Base-by-base conservation (phyloP, 129 eudicot genomes). In the Smallanthus sonchifolius region DNA sequence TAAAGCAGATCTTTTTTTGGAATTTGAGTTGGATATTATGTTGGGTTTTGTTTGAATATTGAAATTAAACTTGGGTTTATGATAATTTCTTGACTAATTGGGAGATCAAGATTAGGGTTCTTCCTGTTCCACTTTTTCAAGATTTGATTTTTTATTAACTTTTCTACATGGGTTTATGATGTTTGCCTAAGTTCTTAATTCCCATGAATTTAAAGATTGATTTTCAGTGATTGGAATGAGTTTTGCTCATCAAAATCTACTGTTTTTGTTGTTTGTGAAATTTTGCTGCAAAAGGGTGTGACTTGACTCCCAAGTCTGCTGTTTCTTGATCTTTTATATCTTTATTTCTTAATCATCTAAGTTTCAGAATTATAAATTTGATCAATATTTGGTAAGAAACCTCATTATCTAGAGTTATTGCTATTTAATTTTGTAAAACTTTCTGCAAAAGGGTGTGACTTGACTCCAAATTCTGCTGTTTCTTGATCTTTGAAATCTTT, bases 1-100 rank as follows among this genome's bases (percentile, higher is more conserved):
- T 77, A 77, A 62, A 37, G 51, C 7, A 7, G 34, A 10, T 48
- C 6, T 10, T 54, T 49, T 64, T 72, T 72, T 54, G 40, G 11
- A 69, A 61, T 47, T 62, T 3, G 47, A 65, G 65, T 14, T n/a
- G 52, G 8, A 52, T 75, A 2, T 0, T 38, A 59, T 10, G 40
- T 38, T 54, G 73, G 67, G 74, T 52, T 54, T 51, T 75, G 79
- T 65, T 75, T 65, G 51, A 32, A 5, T 20, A 75, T 37, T 65
- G 42, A 55, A 39, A 47, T 14, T 17, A 64, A 67, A 42, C 45
- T 39, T 57, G 70, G 69, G 68, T 55, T 77, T 35, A 43, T 24
- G 14, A 20, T 39, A 6, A 37, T 56, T 4, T 77, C 28, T 67
- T 67, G 69, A n/a, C 6, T 40, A 11, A 45, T 43, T 75, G 7